These are phyloP conservation scores for Suillus bovinus DNA, from an alignment of 768 basidiomycete genomes.

Conservation along the genomic window DNA sequence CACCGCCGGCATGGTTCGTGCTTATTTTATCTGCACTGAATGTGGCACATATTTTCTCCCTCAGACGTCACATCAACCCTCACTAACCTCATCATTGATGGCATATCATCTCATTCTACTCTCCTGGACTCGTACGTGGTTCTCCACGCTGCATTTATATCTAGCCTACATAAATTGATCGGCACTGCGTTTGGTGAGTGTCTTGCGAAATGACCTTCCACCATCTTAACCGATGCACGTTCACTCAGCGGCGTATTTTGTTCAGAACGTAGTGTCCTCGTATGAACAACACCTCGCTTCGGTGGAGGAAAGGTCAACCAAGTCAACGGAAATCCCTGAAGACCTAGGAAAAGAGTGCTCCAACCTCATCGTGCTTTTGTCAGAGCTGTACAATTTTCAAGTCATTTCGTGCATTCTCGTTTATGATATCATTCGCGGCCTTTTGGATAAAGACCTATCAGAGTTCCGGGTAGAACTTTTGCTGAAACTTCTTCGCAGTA, in stretches of 20 bases:
- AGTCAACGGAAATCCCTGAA: slow-evolving; percentile 29
- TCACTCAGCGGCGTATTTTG: slow-evolving; percentile 72
- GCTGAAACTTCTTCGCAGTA: slow-evolving; percentile 82
- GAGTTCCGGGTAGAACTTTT: slow-evolving; percentile 88
- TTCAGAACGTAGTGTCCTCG: slow-evolving; percentile 66
- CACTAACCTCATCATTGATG: slow-evolving; percentile 73
- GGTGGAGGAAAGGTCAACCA: slow-evolving; percentile 25
- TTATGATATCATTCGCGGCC: slow-evolving; percentile 82
- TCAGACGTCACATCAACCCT: slow-evolving; percentile 82
- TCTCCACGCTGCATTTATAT: slow-evolving; percentile 82
- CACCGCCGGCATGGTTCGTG: slow-evolving; percentile 73
- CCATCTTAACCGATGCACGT: slow-evolving; percentile 3
- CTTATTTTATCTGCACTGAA: slow-evolving; percentile 14
- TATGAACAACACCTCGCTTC: slow-evolving; percentile 61
- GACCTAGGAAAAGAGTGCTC: slow-evolving; percentile 81
- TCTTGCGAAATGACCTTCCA: not conserved
- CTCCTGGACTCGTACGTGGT: slow-evolving; percentile 89
- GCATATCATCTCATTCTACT: slow-evolving; percentile 78
- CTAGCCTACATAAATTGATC: slow-evolving; percentile 75
- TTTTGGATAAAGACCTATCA: slow-evolving; percentile 62
- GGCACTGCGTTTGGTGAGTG: slow-evolving; percentile 88
- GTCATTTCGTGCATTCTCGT: slow-evolving; percentile 87
- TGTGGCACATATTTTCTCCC: not conserved
- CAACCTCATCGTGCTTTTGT: slow-evolving; percentile 84
- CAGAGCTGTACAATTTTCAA: slow-evolving; percentile 95